These are phyloP conservation scores for Metarhizium anisopliae DNA, from an alignment of 2,329 filamentous ascomycete genomes.

Conservation along the genomic window DNA sequence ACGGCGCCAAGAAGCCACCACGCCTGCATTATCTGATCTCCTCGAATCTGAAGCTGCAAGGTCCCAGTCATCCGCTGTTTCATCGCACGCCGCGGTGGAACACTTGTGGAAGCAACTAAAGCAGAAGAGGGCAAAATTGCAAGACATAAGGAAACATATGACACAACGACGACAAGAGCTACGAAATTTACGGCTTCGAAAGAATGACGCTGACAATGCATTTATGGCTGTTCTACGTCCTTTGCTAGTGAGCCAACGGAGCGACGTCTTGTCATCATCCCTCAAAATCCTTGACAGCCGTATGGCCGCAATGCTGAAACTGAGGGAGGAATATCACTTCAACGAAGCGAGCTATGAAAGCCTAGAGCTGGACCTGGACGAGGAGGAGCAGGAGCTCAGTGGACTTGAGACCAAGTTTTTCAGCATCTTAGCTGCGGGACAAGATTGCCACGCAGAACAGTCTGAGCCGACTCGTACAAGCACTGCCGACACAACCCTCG, in stretches of 20 bases:
- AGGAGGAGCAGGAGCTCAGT: constrained; percentile 25
- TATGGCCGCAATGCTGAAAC: constrained; percentile 26
- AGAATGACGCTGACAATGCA: constrained; percentile 28
- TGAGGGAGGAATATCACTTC: constrained; percentile 28
- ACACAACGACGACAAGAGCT: constrained; percentile 21
- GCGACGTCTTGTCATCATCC: constrained; percentile 10
- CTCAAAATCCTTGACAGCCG: constrained; percentile 17
- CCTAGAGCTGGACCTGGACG: constrained; percentile 24
- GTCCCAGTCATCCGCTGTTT: constrained; percentile 1
- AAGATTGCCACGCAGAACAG: constrained; percentile 7
- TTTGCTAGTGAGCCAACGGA: constrained; percentile 21
- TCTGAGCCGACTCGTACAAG: background rate
- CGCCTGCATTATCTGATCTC: constrained; percentile 4
- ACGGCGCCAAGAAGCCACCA: constrained; percentile 5
- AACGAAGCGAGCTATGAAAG: constrained; percentile 28
- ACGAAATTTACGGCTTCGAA: constrained; percentile 20
- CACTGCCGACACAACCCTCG: constrained; percentile 2
- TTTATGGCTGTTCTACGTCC: constrained; percentile 31
- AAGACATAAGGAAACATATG: constrained; percentile 23
- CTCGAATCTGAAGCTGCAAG: constrained; percentile 2
- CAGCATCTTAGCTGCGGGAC: constrained; percentile 24
- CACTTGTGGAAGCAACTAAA: constrained; percentile 27
- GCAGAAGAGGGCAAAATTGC: constrained; percentile 20
- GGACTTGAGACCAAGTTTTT: constrained; percentile 30
- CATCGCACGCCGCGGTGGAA: constrained; percentile 23